Base-by-base conservation (phyloP, 2,329 filamentous ascomycete species). In the Fusarium denticulatum region DNA sequence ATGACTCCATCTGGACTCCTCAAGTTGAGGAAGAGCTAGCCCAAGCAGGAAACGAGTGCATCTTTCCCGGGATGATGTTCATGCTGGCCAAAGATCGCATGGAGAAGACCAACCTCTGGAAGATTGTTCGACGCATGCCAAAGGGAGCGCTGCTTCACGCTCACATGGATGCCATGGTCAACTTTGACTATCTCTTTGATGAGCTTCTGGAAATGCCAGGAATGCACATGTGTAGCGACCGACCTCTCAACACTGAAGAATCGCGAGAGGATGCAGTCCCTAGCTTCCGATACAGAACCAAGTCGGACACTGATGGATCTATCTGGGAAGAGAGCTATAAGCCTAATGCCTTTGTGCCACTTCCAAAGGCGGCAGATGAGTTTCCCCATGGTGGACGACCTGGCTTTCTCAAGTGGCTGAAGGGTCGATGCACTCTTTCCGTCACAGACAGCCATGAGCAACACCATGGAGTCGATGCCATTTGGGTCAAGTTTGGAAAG, bases 21-120 rank as follows among this genome's bases (percentile, higher is more conserved):
- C 88, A 90, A 50, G 89, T 93, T 56, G 93, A 96, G 77, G 91
- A 95, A 78, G 87, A 87, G 49, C 84, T 94, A 7, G 91, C 92
- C 7, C 88, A 89, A 72, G 84, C 89, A 63, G 85, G 83, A n/a
- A 81, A 90, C 76, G 88, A 90, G 69, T 89, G 90, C 74, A 85
- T 96, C 57, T 94, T 93, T 79, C 94, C 94, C 1, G 95, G 95
- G 16, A 97, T 97, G 92, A 96, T 97, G 93, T 98, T 97, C 83
- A 91, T 89, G 40, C 87, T 96, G 40, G 94, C 94, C 76, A 96
- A 95, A 82, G 89, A 91, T n/a, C 90, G 90, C 42, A 97, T 97
- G 90, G 94, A 97, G 82, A 87, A 87, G 75, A 97, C 94, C 20
- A 91, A 91, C 78, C 86, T 98, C 30, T 98, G 94, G 94, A 88